These are phyloP conservation scores for Tephrocybe sp. DNA, from an alignment of 768 basidiomycete genomes.

Conservation along the genomic window DNA sequence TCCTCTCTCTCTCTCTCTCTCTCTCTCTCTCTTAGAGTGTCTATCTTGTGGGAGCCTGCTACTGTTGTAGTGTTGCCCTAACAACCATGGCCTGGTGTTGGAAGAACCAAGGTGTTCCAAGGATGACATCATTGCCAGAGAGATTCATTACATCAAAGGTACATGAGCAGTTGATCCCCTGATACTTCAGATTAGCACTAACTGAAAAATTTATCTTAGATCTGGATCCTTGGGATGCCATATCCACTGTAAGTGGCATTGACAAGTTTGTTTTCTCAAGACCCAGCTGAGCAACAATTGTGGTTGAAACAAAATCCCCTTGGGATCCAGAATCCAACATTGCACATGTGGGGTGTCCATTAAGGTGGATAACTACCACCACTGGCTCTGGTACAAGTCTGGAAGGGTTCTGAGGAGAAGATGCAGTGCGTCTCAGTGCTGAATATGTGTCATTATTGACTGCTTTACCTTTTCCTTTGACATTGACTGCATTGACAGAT, in stretches of 20 bases:
- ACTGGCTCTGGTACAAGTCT: no score
- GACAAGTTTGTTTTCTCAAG: neutral
- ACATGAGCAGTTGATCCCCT: neutral
- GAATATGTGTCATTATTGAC: no score
- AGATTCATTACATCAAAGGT: slow-evolving; percentile 5
- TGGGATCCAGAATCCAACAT: neutral
- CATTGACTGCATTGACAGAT: no score
- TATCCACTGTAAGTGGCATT: neutral
- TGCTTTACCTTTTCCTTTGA: no score
- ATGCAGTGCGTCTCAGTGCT: neutral
- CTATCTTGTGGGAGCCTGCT: no score
- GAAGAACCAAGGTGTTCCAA: slow-evolving; percentile 35
- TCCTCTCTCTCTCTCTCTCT: no score
- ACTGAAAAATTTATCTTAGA: neutral
- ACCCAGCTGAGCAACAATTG: neutral
- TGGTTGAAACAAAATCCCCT: slow-evolving; percentile 1
- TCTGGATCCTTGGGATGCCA: neutral
- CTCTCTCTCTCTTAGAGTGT: no score
- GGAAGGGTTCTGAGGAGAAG: neutral
- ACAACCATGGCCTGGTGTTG: neutral
- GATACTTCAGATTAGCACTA: neutral
- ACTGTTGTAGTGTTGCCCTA: no score
- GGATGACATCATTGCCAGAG: slow-evolving; percentile 13
- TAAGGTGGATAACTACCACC: neutral
- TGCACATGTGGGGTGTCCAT: neutral